These are phyloP conservation scores for Leishmania guyanensis DNA, from an alignment of 208 protist genomes.

Conservation along the genomic window DNA sequence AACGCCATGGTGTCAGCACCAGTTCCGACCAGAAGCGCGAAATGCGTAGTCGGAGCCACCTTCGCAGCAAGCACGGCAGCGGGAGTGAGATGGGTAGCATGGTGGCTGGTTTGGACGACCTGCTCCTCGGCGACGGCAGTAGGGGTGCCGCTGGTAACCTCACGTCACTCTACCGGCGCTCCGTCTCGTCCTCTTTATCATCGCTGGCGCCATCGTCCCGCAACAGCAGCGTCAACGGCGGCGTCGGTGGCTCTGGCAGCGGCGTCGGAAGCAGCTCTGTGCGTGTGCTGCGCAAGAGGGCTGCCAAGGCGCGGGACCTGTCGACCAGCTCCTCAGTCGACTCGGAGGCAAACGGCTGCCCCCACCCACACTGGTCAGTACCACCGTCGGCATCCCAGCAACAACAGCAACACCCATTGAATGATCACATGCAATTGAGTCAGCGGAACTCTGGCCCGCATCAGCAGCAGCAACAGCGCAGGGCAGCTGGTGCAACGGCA, in stretches of 20 bases:
- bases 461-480: not conserved
- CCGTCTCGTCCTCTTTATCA: conserved; percentile 12
- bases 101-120: conserved; percentile 19
- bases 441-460: not conserved
- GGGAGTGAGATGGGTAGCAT: conserved; percentile 17
- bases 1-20: not conserved
- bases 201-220: conserved; percentile 22
- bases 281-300: conserved; percentile 23
- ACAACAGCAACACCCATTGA: not conserved
- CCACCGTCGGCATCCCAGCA: not conserved
- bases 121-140: not conserved
- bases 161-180: not conserved
- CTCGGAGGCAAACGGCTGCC: conserved; percentile 5
- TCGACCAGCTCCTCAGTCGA: conserved; percentile 27
- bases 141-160: not conserved
- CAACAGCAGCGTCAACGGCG: conserved; percentile 26
- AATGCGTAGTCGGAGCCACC: conserved; percentile 15
- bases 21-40: conserved; percentile 5
- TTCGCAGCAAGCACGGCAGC: not conserved
- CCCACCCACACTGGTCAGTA: not conserved
- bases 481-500: not conserved
- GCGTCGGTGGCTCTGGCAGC: conserved; percentile 5
- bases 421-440: too few species aligned
- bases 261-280: conserved; percentile 21
- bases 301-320: conserved; percentile 24